These are phyloP conservation scores for Yarrowia sp. DNA, from an alignment of 805 yeast species.

Conservation along the genomic window DNA sequence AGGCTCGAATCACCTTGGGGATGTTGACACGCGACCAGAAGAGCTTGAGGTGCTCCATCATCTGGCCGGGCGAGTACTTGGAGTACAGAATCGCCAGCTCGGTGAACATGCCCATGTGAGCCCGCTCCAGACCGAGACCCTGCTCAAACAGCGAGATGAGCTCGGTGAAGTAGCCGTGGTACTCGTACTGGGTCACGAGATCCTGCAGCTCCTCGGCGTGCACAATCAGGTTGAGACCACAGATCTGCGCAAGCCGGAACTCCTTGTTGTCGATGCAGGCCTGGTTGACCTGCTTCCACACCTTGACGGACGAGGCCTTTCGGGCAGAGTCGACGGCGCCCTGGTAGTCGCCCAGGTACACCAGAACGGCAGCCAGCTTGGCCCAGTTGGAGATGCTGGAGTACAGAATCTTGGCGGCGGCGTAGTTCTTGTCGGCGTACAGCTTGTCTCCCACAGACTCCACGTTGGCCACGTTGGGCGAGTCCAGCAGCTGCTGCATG, in stretches of 20 bases:
- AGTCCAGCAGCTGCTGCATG: slow-evolving; percentile 81
- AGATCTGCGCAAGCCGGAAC: slow-evolving; percentile 95
- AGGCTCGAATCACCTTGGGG: slow-evolving; percentile 94
- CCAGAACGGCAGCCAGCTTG: slow-evolving; percentile 95
- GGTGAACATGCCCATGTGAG: slow-evolving; percentile 99
- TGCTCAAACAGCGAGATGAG: slow-evolving; percentile 91
- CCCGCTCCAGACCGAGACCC: slow-evolving; percentile 95
- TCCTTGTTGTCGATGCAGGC: slow-evolving; percentile 96
- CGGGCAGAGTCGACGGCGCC: slow-evolving; percentile 98
- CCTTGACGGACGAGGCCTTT: slow-evolving; percentile 90
- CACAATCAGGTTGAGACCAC: slow-evolving; percentile 95
- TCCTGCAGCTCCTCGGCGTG: slow-evolving; percentile 97
- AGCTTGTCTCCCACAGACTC: slow-evolving; percentile 92
- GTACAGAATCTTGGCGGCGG: slow-evolving; percentile 90
- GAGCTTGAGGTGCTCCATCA: slow-evolving; percentile 94
- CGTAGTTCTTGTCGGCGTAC: slow-evolving; percentile 79
- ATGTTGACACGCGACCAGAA: slow-evolving; percentile 98
- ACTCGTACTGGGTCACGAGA: slow-evolving; percentile 84
- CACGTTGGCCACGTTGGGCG: slow-evolving; percentile 91
- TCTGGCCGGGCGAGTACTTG: slow-evolving; percentile 86
- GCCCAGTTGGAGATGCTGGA: slow-evolving; percentile 91
- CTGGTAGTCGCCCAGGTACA: slow-evolving; percentile 89
- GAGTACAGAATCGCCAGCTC: slow-evolving; percentile 90
- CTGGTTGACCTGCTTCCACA: slow-evolving; percentile 96
- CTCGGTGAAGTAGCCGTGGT: slow-evolving; percentile 89